These are phyloP conservation scores for Rhodotorula sp. DNA, from an alignment of 1,284 basidiomycete genomes.

Conservation along the genomic window DNA sequence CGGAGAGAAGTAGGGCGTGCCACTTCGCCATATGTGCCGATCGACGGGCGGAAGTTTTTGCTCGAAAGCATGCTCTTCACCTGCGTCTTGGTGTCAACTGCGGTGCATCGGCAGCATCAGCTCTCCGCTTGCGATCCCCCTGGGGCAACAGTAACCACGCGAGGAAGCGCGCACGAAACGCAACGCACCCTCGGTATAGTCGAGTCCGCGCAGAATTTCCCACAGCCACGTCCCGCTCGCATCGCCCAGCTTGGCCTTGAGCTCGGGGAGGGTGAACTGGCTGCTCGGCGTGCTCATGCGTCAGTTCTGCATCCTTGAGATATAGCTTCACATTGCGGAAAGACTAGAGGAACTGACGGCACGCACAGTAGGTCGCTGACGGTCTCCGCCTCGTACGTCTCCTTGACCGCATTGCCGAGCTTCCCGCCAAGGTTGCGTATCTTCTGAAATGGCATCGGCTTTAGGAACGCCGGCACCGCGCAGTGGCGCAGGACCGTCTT, in stretches of 20 bases:
- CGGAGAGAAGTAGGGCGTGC: constrained; percentile 1
- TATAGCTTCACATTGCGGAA: background rate
- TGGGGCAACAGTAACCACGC: background rate
- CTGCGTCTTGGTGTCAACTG: constrained; percentile 81
- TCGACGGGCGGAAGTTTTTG: constrained; percentile 80
- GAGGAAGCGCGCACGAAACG: background rate
- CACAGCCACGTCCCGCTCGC: constrained; percentile 82
- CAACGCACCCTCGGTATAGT: constrained; percentile 77
- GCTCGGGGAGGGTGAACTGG: constrained; percentile 63
- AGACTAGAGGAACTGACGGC: background rate
- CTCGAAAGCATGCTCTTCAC: constrained; percentile 91
- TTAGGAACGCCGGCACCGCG: constrained; percentile 80
- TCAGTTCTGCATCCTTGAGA: background rate
- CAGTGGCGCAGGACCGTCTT: constrained; percentile 77
- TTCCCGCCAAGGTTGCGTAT: constrained; percentile 96
- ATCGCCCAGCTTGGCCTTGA: constrained; percentile 81
- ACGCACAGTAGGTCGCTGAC: constrained; percentile 80
- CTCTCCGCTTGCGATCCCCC: no score
- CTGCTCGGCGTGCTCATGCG: constrained; percentile 41
- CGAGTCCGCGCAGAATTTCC: constrained; percentile 78
- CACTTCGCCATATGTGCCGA: constrained; percentile 71
- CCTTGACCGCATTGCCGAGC: constrained; percentile 81
- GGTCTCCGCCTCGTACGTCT: constrained; percentile 82
- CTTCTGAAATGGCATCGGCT: constrained; percentile 84
- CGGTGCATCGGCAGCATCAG: background rate